phyloP scores from a whole-genome alignment of 106 monocot genomes.

The Xerophyta viscosa region DNA sequence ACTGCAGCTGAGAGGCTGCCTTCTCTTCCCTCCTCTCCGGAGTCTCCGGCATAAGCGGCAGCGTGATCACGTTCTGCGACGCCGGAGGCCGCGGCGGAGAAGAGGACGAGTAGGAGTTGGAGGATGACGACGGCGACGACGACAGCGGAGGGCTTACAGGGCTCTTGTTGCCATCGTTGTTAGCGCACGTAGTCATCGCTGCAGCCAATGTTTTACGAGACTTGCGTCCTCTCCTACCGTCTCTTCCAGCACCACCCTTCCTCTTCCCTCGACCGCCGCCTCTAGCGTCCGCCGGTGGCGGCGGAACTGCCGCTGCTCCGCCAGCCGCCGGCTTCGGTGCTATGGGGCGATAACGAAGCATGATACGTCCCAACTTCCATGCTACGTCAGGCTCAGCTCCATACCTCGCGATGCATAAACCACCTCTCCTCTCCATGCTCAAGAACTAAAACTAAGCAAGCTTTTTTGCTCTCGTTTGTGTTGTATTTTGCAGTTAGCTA shows the following conservation, averaged over 20 bases:
- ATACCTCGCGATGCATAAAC: constrained; percentile 30
- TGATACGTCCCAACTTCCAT: constrained; percentile 47
- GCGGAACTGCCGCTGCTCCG: not conserved
- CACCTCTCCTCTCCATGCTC: constrained; percentile 49
- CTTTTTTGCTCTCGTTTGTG: too few species aligned
- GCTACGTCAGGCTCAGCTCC: constrained; percentile 35
- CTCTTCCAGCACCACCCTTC: not conserved
- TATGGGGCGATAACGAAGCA: constrained; percentile 78
- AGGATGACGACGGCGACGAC: not conserved
- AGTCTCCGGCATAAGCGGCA: constrained; percentile 61
- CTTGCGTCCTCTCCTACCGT: constrained; percentile 19
- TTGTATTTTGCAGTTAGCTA: too few species aligned
- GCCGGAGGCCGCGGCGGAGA: not conserved
- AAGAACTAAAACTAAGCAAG: too few species aligned
- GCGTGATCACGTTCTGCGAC: constrained; percentile 36
- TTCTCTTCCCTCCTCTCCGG: constrained; percentile 23
- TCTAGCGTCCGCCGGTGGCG: not conserved
- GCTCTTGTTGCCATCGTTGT: not conserved
- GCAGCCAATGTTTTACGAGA: constrained; percentile 2
- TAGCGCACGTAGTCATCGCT: not conserved
- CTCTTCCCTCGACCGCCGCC: not conserved
- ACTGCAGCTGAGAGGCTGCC: not conserved
- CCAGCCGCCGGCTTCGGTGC: constrained; percentile 56
- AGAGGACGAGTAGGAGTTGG: constrained; percentile 14
- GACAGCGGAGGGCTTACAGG: not conserved